Evolutionary conservation across 208 protist species (phyloP).

Genomic region (Acanthamoeba polyphaga): DNA sequence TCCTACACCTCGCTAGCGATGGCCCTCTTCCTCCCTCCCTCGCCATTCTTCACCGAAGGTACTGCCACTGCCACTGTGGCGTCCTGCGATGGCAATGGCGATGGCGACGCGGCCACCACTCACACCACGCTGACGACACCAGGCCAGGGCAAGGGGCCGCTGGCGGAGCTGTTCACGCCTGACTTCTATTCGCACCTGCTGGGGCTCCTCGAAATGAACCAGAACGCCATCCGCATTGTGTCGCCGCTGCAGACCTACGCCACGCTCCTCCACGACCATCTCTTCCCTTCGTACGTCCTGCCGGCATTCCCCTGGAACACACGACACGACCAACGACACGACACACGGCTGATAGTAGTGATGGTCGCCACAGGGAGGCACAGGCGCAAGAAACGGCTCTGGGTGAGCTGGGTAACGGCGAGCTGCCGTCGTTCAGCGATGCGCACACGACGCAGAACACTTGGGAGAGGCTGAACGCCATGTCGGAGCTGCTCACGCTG

Average conservation of each 20-base stretch:
- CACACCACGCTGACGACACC: background rate
- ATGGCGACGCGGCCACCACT: too few relatives aligned
- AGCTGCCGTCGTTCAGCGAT: background rate
- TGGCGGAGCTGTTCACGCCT: background rate
- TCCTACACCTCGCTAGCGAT: background rate
- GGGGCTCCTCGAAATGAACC: conserved; percentile 31
- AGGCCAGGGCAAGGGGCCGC: background rate
- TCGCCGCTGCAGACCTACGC: conserved; percentile 22
- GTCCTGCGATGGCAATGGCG: background rate
- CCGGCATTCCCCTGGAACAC: background rate
- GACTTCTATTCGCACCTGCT: conserved; percentile 7
- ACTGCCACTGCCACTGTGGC: background rate
- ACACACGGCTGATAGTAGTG: background rate
- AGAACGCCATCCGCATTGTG: conserved; percentile 12
- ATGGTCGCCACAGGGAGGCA: background rate
- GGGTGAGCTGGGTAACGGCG: background rate
- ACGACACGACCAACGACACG: background rate
- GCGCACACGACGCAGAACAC: background rate
- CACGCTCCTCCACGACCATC: background rate
- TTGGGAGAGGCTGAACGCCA: background rate
- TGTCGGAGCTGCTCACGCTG: background rate
- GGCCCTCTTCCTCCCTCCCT: conserved; percentile 28
- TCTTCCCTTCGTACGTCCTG: conserved; percentile 2
- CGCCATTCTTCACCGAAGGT: conserved; percentile 1
- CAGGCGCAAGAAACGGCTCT: background rate